A percentile compares a stretch with the other conserved stretches of the same genome.
phyloP scores from a whole-genome alignment of 140 eudicot species.

The Eryngium alpinum region DNA sequence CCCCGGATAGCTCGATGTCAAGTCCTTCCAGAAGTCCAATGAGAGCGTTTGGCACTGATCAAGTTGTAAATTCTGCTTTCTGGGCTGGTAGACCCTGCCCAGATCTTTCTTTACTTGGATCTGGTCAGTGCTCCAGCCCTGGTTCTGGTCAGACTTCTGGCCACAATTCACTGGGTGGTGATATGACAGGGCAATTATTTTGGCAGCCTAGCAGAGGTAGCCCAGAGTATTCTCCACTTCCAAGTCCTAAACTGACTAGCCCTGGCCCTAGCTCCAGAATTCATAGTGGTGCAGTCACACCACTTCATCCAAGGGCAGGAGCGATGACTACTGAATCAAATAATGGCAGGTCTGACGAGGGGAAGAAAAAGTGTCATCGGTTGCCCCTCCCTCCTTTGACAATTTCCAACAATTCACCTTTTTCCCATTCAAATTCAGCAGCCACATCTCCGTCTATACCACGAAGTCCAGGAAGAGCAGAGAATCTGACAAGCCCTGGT shows the following conservation, averaged over 20 bases:
- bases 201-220: constrained; percentile 98
- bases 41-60: constrained; percentile 59
- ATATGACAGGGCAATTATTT: constrained; percentile 65
- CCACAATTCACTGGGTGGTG: constrained; percentile 90
- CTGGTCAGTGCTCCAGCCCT: constrained; percentile 91
- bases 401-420: constrained; percentile 50
- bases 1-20: constrained; percentile 84
- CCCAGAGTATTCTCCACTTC: constrained; percentile 94
- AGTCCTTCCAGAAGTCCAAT: constrained; percentile 97
- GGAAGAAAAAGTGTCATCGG: constrained; percentile 68
- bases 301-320: constrained; percentile 89
- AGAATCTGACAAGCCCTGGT: constrained; percentile 66
- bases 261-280: constrained; percentile 90
- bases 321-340: constrained; percentile 51
- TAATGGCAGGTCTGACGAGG: constrained; percentile 60
- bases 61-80: constrained; percentile 48
- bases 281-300: constrained; percentile 93
- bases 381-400: constrained; percentile 91
- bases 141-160: constrained; percentile 92
- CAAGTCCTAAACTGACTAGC: constrained; percentile 96
- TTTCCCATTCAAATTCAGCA: constrained; percentile 80
- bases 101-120: constrained; percentile 57
- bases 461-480: constrained; percentile 80
- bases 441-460: constrained; percentile 93
- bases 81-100: constrained; percentile 51